Base-by-base conservation (phyloP, 345 rosid species). In the Salix caprea region DNA sequence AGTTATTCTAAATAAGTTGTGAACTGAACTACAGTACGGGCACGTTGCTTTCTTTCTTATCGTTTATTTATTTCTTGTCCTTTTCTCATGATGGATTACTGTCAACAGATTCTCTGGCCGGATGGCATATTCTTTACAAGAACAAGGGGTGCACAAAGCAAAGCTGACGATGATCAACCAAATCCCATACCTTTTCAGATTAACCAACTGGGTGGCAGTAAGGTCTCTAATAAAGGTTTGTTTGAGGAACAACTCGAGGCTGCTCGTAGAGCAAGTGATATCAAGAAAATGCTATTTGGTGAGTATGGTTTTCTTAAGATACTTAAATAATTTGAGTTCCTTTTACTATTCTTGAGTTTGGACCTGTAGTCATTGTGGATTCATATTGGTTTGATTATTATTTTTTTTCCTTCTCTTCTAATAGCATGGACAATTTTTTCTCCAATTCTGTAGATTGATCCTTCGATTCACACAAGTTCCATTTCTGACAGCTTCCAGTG, bases 181-280 rank as follows among this genome's bases (percentile, higher is more conserved):
- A 79, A 80, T 39, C 85, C 79, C 74, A 81, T 79, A 32, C 66
- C 81, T 67, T 85, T 79, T 70, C 88, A 86, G 80, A 79, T 77
- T 9, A 76, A 87, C 85, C 94, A 88, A 75, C 80, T 85, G 61
- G 86, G 90, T 73, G 94, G 88, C 71, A 78, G 82, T 77, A 90
- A 86, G 83, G 82, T 48, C 72, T 52, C 86, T 70, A 89, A 85
- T 76, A 90, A 89, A 18, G 83, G 75, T 67, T 87, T 96, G 65
- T 96, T 92, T 70, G 96, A 96, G 90, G 85, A 85, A 77, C 91
- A 90, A 76, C 94, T 87, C 37, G 97, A 94, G 85, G 97, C 98
- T 76, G 30, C 92, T 76, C 97, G 98, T 60, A 90, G 98, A 85
- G 98, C 96, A 72, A 87, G 86, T 61, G 87, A 90, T 80, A 88